phyloP scores from a whole-genome alignment of 257 asterid species.

The Capsicum pubescens region DNA sequence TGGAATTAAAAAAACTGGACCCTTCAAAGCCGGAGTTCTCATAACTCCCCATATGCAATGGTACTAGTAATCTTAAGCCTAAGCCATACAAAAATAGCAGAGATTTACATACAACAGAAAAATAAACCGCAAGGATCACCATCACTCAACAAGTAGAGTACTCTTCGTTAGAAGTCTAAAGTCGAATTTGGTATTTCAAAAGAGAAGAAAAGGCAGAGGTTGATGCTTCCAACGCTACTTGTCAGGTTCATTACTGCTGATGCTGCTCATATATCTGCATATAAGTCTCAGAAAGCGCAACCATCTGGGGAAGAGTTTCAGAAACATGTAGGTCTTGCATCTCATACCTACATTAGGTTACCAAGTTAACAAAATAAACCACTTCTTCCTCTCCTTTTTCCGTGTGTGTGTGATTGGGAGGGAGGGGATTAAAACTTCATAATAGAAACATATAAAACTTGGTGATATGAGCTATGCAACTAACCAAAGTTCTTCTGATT shows the following conservation, averaged over 20 bases:
- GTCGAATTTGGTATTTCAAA: not conserved
- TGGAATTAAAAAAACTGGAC: not conserved
- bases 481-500: constrained; percentile 95
- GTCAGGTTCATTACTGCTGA: constrained; percentile 40
- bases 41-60: constrained; percentile 1
- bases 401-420: not conserved
- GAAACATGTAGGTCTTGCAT: constrained; percentile 97
- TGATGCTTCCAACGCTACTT: not conserved
- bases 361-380: constrained; percentile 1
- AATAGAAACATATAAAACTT: not conserved
- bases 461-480: not conserved
- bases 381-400: not conserved
- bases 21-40: not conserved
- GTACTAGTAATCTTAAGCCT: not conserved
- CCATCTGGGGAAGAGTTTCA: constrained; percentile 95
- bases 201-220: not conserved
- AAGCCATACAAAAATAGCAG: not conserved
- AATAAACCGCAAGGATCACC: not conserved
- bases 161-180: constrained; percentile 1
- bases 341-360: constrained; percentile 68
- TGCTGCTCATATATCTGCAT: constrained; percentile 98
- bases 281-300: constrained; percentile 89
- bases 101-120: not conserved
- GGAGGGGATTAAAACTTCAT: not conserved
- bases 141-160: not conserved